Evolutionary conservation across 768 basidiomycete species (phyloP).

Genomic region (Neoboletus brunneissimus): DNA sequence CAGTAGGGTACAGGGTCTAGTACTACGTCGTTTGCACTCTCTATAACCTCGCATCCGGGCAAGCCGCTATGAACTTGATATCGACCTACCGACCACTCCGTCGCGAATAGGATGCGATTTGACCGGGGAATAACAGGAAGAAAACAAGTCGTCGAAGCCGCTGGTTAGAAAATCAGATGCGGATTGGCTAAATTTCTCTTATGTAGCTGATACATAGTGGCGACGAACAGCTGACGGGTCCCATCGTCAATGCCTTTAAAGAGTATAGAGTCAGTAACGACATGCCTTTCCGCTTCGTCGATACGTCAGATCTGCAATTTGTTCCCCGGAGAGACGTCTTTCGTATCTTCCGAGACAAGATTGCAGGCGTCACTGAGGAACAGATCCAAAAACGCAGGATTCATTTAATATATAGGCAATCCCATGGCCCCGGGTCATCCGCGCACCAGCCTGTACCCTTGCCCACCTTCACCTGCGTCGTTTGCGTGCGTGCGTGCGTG

Average conservation of each 20-base stretch:
- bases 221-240: not conserved
- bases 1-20: not conserved
- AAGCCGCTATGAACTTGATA: too few relatives aligned
- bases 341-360: too few relatives aligned
- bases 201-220: not conserved
- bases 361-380: too few relatives aligned
- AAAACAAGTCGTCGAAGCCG: too few relatives aligned
- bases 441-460: too few relatives aligned
- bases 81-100: too few relatives aligned
- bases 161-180: not conserved
- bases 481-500: too few relatives aligned
- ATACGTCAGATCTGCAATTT: conserved; percentile 2
- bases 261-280: conserved; percentile 15
- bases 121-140: not conserved
- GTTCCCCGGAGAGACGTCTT: not conserved
- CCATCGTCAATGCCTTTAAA: conserved; percentile 3
- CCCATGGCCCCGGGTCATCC: too few relatives aligned
- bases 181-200: too few relatives aligned
- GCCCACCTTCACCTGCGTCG: too few relatives aligned
- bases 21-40: not conserved
- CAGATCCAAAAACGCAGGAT: too few relatives aligned
- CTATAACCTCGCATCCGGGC: not conserved
- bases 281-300: conserved; percentile 6
- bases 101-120: not conserved
- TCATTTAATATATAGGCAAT: too few relatives aligned